Conservation (phyloP, 305 asterid genomes). For the Caryopteris hybrid region DNA sequence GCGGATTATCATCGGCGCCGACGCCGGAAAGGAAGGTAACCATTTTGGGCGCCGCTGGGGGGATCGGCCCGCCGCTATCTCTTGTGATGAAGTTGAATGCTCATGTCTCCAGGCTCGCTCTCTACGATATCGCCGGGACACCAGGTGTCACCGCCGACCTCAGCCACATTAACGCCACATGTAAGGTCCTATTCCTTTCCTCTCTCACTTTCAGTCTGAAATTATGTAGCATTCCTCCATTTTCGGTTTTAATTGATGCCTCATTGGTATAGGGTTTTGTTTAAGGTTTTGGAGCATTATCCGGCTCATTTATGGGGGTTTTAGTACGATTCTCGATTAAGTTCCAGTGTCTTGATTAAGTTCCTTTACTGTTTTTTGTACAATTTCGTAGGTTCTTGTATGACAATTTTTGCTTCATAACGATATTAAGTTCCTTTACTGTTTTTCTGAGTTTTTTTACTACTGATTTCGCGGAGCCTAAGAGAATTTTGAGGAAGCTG, state of each 20-base stretch:
- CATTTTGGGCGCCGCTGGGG: conserved; percentile 82
- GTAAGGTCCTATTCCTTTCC: conserved; percentile 44
- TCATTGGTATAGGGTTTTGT: too few species aligned
- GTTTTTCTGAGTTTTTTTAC: too few species aligned
- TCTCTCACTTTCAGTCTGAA: background rate
- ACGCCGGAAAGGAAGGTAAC: conserved; percentile 64
- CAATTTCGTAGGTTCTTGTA: too few species aligned
- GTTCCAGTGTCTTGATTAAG: too few species aligned
- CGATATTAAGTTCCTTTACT: too few species aligned
- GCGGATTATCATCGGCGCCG: conserved; percentile 54
- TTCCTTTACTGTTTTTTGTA: too few species aligned
- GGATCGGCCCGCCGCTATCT: conserved; percentile 83
- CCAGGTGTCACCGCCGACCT: conserved; percentile 97
- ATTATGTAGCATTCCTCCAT: background rate
- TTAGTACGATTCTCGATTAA: too few species aligned
- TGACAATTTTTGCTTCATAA: too few species aligned
- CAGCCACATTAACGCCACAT: conserved; percentile 90
- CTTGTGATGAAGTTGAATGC: conserved; percentile 86
- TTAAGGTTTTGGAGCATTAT: too few species aligned
- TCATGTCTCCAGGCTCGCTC: conserved; percentile 68
- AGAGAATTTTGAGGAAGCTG: too few species aligned
- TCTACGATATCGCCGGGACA: conserved; percentile 89
- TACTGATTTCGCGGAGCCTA: too few species aligned
- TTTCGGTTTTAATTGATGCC: background rate
- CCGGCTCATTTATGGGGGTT: too few species aligned